These are phyloP conservation scores for Gracilaria vermiculophylla DNA, from an alignment of 23 red algal species.

Conservation along the genomic window DNA sequence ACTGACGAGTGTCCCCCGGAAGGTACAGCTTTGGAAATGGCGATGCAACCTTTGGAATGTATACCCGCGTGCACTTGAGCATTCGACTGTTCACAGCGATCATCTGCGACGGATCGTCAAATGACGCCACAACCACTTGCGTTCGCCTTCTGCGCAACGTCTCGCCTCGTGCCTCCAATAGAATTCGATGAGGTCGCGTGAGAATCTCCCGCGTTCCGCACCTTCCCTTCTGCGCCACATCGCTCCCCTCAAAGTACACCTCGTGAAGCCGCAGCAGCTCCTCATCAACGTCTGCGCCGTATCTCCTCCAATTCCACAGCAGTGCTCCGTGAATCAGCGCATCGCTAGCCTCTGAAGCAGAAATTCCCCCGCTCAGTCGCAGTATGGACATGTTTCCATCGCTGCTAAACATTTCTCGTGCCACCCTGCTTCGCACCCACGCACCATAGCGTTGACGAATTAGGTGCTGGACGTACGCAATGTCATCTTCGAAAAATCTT, in stretches of 20 bases:
- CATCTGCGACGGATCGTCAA: conserved; percentile 62
- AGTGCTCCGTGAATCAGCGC: background rate
- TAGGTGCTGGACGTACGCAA: background rate
- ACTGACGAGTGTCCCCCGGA: conserved; percentile 30
- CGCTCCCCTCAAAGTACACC: conserved; percentile 15
- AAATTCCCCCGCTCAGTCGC: conserved; percentile 38
- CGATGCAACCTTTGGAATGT: conserved; percentile 54
- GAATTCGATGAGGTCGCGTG: conserved; percentile 24
- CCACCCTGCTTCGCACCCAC: conserved; percentile 24
- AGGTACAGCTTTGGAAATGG: conserved; percentile 48
- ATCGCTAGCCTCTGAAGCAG: conserved; percentile 37
- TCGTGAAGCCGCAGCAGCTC: conserved; percentile 38
- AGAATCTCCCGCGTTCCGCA: background rate
- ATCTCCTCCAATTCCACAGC: conserved; percentile 34
- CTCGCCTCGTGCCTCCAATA: conserved; percentile 17
- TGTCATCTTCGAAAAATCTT: background rate
- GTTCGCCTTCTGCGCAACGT: conserved; percentile 2
- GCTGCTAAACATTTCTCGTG: background rate
- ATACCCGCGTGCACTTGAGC: conserved; percentile 43
- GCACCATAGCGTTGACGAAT: conserved; percentile 32
- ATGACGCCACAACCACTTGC: conserved; percentile 34
- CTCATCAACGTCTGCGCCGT: conserved; percentile 28
- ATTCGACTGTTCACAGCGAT: conserved; percentile 54
- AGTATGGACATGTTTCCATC: background rate
- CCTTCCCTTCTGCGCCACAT: background rate